Evolutionary conservation across 768 basidiomycete species (phyloP), one percentile per base, ranked within the genome.

Genomic region (Termitomyces titanicus): DNA sequence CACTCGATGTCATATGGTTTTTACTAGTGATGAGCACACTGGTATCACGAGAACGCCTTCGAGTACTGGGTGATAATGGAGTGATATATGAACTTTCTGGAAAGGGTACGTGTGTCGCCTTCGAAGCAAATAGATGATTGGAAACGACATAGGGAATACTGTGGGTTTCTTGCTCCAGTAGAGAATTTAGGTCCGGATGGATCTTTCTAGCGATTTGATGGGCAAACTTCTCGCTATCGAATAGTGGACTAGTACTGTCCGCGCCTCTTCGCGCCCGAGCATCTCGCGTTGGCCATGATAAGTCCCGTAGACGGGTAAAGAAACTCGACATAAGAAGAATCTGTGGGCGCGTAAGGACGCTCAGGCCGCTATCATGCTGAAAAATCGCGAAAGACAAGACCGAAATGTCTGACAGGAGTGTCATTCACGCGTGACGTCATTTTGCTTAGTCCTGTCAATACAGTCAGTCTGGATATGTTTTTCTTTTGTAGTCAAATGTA

Each of bases 151-250:
- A 27, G 7, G 49, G 17, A 13, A 47, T 39, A 29, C 33, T 43
- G 42, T 68, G 62, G 39, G 12, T 47, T 37, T 55, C 47, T 56
- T 56, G 50, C n/a, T 68, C 63, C 37, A 67, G 56, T 22, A 72
- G 61, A 31, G 68, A 66, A 54, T 71, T 66, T 25, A 75, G 62
- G 53, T 78, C 64, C 47, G 74, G 70, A 47, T 74, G 75, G 38
- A 77, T 76, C 60, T 68, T 74, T 27, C 65, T 68, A 33, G 67
- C 61, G 12, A 68, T 47, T 27, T 47, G 34, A 29, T 18, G 46
- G 11, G 7, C 18, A 38, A 51, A 34, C 5, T 50, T 50, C 17
- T 35, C 29, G 29, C 31, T 20, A 20, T 46, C 38, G 39, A 24
- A 17, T 35, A 24, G 33, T 25, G 48, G 29, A 42, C 37, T n/a